Conservation (phyloP, 2,329 filamentous ascomycete genomes). For the Teratosphaeria viscida region DNA sequence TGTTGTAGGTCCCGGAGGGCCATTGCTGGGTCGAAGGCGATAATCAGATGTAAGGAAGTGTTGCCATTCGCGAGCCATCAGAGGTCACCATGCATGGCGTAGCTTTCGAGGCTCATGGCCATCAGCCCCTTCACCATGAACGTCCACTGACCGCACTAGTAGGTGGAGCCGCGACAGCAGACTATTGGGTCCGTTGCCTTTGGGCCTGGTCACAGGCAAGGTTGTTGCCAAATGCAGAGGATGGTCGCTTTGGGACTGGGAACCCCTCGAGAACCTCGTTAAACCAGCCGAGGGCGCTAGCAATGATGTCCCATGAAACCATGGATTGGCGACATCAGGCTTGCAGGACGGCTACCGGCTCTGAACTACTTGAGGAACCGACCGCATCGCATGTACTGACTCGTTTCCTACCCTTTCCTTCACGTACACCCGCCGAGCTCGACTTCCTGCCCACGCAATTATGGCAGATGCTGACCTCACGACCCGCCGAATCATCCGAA, state of each 20-base stretch:
- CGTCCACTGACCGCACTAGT: slow-evolving; percentile 27
- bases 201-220: slow-evolving; percentile 77
- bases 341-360: too few relatives aligned
- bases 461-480: too few relatives aligned
- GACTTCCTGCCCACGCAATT: too few relatives aligned
- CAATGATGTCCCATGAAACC: background rate
- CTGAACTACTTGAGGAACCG: too few relatives aligned
- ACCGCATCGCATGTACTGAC: too few relatives aligned
- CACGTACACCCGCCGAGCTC: too few relatives aligned
- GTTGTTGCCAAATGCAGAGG: slow-evolving; percentile 30
- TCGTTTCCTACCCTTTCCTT: too few relatives aligned
- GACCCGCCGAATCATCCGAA: too few relatives aligned
- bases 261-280: background rate
- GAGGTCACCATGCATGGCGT: too few relatives aligned
- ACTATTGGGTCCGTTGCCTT: slow-evolving; percentile 72
- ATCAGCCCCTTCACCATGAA: background rate
- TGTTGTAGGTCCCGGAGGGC: slow-evolving; percentile 64
- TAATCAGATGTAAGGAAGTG: slow-evolving; percentile 43
- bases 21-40: slow-evolving; percentile 90
- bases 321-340: too few relatives aligned
- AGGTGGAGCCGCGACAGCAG: slow-evolving; percentile 77
- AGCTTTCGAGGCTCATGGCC: background rate
- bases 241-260: background rate
- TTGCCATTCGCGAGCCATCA: background rate
- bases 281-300: background rate